phyloP scores from a whole-genome alignment of 2,329 filamentous ascomycete species.

The Aspergillus brunneoviolaceus region DNA sequence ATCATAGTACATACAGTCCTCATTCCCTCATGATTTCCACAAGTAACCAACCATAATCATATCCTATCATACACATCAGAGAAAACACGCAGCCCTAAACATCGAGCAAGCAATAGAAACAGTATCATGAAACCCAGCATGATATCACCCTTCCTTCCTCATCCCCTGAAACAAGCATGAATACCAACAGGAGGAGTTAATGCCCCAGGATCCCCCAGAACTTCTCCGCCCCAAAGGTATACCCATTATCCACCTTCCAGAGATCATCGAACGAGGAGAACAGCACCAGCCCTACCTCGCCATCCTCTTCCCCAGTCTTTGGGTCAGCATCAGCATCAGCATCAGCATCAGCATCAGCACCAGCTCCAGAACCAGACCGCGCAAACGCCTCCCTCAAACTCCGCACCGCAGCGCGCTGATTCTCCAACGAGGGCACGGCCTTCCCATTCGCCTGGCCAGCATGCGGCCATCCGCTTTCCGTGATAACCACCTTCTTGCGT shows the following conservation, averaged over 20 bases:
- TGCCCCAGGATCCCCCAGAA: constrained; percentile 65
- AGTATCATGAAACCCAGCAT: too few relatives aligned
- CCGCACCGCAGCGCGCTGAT: constrained; percentile 65
- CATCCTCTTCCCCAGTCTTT: constrained; percentile 11
- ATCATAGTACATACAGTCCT: too few relatives aligned
- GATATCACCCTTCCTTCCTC: too few relatives aligned
- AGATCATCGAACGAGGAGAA: constrained; percentile 77
- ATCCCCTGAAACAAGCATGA: neutral
- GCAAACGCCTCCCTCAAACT: constrained; percentile 64
- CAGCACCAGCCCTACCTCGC: constrained; percentile 55
- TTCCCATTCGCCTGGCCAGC: constrained; percentile 63
- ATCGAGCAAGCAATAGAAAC: neutral
- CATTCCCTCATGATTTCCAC: too few relatives aligned
- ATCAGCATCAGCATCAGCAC: too few relatives aligned
- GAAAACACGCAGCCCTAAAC: neutral
- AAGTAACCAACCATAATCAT: too few relatives aligned
- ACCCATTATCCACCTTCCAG: constrained; percentile 68
- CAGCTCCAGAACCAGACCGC: neutral
- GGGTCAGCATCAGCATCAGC: too few relatives aligned
- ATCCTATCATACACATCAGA: neutral
- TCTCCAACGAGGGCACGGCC: constrained; percentile 66
- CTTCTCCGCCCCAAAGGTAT: constrained; percentile 69
- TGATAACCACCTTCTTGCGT: constrained; percentile 66
- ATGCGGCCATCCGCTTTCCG: constrained; percentile 83
- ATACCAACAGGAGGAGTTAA: neutral